These are phyloP conservation scores for Logfia minima DNA, from an alignment of 129 eudicot genomes.

Conservation along the genomic window DNA sequence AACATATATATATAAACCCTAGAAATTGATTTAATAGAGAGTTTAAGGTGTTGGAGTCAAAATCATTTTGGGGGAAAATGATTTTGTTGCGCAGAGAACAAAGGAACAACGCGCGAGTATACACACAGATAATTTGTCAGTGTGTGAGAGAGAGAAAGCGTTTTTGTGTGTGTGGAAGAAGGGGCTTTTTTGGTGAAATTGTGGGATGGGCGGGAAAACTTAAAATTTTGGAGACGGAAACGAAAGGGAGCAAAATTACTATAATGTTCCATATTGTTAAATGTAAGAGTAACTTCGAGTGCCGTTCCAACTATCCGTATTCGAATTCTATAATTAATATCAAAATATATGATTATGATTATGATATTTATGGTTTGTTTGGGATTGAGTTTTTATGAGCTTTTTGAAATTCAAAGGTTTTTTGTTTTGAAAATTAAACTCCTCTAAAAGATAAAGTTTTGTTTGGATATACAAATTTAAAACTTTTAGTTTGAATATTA, in stretches of 20 bases:
- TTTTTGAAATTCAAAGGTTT: too few relatives aligned
- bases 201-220: constrained; percentile 34
- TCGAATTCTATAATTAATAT: too few relatives aligned
- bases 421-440: too few relatives aligned
- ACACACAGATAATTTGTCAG: background rate
- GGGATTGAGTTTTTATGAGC: too few relatives aligned
- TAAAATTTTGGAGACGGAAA: constrained; percentile 13
- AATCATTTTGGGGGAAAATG: constrained; percentile 28
- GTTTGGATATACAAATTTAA: too few relatives aligned
- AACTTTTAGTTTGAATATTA: too few relatives aligned
- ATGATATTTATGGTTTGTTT: too few relatives aligned
- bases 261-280: background rate
- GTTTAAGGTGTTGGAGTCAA: background rate
- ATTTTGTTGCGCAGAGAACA: constrained; percentile 12
- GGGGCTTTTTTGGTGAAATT: constrained; percentile 13
- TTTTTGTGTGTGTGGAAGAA: background rate
- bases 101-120: background rate
- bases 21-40: background rate
- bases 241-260: background rate
- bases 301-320: too few relatives aligned
- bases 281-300: too few relatives aligned
- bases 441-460: too few relatives aligned
- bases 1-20: constrained; percentile 23
- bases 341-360: too few relatives aligned
- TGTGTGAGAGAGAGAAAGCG: background rate